A percentile compares a stretch with the other conserved stretches of the same genome.
Evolutionary conservation across 2,329 filamentous ascomycete genomes (phyloP).

Genomic region (Penicillium corylophilum): DNA sequence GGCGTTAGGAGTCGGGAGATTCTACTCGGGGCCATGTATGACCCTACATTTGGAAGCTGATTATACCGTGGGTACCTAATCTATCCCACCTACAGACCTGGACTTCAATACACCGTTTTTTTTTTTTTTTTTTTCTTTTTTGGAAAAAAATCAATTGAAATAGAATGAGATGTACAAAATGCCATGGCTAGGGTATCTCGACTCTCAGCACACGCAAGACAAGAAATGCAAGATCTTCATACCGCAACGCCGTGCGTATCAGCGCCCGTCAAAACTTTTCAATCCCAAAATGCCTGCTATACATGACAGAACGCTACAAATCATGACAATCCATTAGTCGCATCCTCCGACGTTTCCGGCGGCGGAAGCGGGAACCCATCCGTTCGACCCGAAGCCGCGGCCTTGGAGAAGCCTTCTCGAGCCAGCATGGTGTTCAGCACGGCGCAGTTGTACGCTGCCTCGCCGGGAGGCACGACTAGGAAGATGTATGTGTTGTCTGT

Average conservation of each 20-base stretch:
- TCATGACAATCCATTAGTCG: slow-evolving; percentile 11
- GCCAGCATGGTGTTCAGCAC: slow-evolving; percentile 88
- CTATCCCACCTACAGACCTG: neutral
- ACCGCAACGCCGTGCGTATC: slow-evolving; percentile 24
- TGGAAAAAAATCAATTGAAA: neutral
- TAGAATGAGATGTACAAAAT: slow-evolving; percentile 7
- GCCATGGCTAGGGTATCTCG: slow-evolving; percentile 22
- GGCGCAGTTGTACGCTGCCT: slow-evolving; percentile 86
- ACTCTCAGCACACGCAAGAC: slow-evolving; percentile 13
- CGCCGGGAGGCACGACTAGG: slow-evolving; percentile 84
- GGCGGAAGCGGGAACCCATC: slow-evolving; percentile 43
- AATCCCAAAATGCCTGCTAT: slow-evolving; percentile 17
- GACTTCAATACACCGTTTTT: too few species aligned
- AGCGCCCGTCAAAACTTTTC: slow-evolving; percentile 19
- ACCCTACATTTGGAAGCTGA: too few species aligned
- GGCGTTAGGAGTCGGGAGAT: too few species aligned
- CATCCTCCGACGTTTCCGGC: slow-evolving; percentile 28
- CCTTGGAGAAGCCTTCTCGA: slow-evolving; percentile 72
- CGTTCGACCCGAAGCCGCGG: slow-evolving; percentile 50
- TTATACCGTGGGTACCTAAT: neutral
- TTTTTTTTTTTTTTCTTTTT: too few species aligned
- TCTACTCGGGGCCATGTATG: too few species aligned
- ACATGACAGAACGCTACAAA: slow-evolving; percentile 18
- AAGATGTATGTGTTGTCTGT: slow-evolving; percentile 98
- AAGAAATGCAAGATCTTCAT: slow-evolving; percentile 18